phyloP scores from a whole-genome alignment of 805 yeast genomes.

The Komagataella phaffii region DNA sequence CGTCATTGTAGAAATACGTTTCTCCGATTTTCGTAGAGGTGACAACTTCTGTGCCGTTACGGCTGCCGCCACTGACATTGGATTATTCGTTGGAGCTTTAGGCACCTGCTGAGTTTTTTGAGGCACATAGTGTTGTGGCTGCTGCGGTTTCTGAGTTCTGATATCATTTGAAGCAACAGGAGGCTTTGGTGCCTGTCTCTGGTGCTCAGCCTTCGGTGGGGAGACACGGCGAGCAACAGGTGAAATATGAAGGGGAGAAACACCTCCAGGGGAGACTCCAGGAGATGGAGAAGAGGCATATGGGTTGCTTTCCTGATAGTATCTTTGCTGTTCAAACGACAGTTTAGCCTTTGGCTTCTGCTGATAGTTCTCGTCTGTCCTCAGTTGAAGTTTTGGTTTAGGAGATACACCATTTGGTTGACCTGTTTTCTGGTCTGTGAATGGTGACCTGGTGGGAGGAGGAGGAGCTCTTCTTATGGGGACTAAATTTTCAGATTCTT shows the following conservation, averaged over 20 bases:
- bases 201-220: neutral
- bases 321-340: neutral
- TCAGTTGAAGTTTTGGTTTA: neutral
- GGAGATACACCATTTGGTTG: neutral
- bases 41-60: conserved; percentile 7
- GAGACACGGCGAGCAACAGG: neutral
- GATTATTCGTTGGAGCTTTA: conserved; percentile 2
- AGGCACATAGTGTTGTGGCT: conserved; percentile 11
- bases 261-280: neutral
- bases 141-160: conserved; percentile 7
- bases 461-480: conserved; percentile 19
- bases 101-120: neutral
- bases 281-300: neutral
- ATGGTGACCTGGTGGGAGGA: conserved; percentile 16
- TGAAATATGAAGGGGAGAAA: neutral
- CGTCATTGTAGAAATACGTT: conserved; percentile 51
- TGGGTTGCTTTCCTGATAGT: neutral
- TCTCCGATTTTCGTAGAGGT: conserved; percentile 16
- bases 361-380: neutral
- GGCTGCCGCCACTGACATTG: conserved; percentile 10
- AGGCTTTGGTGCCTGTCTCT: conserved; percentile 1
- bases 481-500: conserved; percentile 6
- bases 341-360: neutral
- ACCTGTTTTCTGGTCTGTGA: conserved; percentile 6
- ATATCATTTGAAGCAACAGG: neutral